These are phyloP conservation scores for Cryphonectria naterciae DNA, from an alignment of 2,329 filamentous ascomycete genomes.

Conservation along the genomic window DNA sequence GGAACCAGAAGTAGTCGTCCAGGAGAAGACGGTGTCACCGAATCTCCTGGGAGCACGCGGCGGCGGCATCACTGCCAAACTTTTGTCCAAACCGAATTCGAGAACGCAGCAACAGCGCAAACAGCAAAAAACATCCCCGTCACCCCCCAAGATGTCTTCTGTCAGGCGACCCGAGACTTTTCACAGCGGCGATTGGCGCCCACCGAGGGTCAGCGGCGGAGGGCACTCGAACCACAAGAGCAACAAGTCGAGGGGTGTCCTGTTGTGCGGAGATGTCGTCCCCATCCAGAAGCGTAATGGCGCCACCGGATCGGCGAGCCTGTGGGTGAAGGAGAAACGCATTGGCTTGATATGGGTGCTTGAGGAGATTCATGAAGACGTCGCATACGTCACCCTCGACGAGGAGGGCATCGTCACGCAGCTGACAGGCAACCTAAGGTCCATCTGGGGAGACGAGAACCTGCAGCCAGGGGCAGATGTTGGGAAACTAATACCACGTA, in stretches of 20 bases:
- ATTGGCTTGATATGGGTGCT: slow-evolving; percentile 95
- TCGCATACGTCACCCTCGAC: slow-evolving; percentile 76
- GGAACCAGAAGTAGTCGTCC: slow-evolving; percentile 42
- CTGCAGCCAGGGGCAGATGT: slow-evolving; percentile 73
- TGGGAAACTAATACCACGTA: slow-evolving; percentile 76
- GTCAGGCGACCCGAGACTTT: slow-evolving; percentile 65
- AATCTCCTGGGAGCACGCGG: slow-evolving; percentile 68
- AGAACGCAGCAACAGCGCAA: slow-evolving; percentile 45
- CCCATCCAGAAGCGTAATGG: slow-evolving; percentile 97
- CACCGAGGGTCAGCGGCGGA: slow-evolving; percentile 51
- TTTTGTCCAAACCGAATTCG: slow-evolving; percentile 80
- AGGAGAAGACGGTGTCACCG: slow-evolving; percentile 42
- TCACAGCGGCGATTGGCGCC: slow-evolving; percentile 58
- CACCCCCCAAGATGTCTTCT: slow-evolving; percentile 55
- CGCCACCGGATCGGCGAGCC: slow-evolving; percentile 84
- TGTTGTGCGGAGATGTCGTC: slow-evolving; percentile 96
- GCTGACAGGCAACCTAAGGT: slow-evolving; percentile 74
- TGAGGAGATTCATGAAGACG: slow-evolving; percentile 96
- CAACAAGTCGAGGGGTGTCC: slow-evolving; percentile 71
- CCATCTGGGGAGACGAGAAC: slow-evolving; percentile 81
- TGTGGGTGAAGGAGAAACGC: slow-evolving; percentile 98
- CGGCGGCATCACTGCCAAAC: slow-evolving; percentile 82
- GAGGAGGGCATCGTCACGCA: slow-evolving; percentile 74
- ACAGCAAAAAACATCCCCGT: slow-evolving; percentile 25
- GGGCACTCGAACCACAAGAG: slow-evolving; percentile 65